Evolutionary conservation across 1,284 basidiomycete species (phyloP).

Genomic region (Stygiomarasmius scandens): DNA sequence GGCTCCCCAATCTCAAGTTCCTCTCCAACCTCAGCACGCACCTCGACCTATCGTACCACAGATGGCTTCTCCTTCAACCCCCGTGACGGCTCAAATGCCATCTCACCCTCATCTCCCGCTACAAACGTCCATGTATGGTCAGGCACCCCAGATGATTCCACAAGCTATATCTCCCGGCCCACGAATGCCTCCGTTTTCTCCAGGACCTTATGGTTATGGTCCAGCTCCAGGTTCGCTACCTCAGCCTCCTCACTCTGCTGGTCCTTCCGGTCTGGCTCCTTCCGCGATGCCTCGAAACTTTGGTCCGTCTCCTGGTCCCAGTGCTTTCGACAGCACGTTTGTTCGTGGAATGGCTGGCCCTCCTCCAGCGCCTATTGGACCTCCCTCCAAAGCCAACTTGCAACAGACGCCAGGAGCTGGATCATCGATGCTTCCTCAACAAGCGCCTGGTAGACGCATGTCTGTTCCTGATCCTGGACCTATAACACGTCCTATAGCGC

Average conservation of each 20-base stretch:
- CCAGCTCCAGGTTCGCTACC: constrained; percentile 42
- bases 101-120: constrained; percentile 39
- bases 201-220: constrained; percentile 54
- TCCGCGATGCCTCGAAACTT: constrained; percentile 57
- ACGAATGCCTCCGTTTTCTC: constrained; percentile 45
- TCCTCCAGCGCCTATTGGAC: constrained; percentile 57
- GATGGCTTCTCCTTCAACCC: constrained; percentile 39
- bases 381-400: constrained; percentile 47
- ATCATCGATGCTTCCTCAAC: constrained; percentile 2
- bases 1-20: constrained; percentile 13
- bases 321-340: constrained; percentile 46
- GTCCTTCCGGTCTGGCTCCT: constrained; percentile 44
- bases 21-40: constrained; percentile 31
- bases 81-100: constrained; percentile 43
- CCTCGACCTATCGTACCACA: constrained; percentile 35
- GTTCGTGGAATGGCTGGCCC: constrained; percentile 44
- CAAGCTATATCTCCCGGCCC: constrained; percentile 46
- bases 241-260: constrained; percentile 35
- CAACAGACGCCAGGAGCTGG: constrained; percentile 37
- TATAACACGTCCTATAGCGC: constrained; percentile 58
- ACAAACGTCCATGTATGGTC: constrained; percentile 47
- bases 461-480: constrained; percentile 51
- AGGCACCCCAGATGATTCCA: constrained; percentile 45
- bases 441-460: constrained; percentile 4
- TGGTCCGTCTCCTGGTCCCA: constrained; percentile 26